Base-by-base conservation (phyloP, 2,329 filamentous ascomycete genomes). In the Chaetomiaceae sp. region DNA sequence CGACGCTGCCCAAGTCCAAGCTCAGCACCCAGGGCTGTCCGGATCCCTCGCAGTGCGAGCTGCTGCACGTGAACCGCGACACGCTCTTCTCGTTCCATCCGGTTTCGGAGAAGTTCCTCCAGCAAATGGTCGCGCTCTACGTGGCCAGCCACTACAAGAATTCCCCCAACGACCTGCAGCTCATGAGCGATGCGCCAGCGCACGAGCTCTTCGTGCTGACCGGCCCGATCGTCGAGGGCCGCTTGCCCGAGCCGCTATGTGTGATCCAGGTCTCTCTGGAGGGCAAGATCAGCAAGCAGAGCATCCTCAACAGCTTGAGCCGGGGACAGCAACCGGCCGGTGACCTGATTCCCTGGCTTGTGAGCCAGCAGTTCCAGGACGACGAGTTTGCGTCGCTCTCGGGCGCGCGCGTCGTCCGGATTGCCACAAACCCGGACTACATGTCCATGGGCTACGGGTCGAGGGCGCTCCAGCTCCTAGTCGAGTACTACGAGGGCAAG, bases 51-150 rank as follows among this genome's bases (percentile, higher is more conserved):
- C 81, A 93, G 64, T 98, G 93, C 65, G 84, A 98, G 67, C 79
- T 98, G 45, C 78, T 97, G 47, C 84, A 89, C 58, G 89, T 98
- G 59, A 98, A 97, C 69, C 85, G 93, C 46, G 93, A 98, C 68
- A 97, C 91, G 8, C 78, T 98, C 12, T 98, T 98, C 71, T 97
- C 91, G 11, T 98, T 94, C 73, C 93, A 98, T 60, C 88, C 90
- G 3, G 88, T 97, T 17, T 94, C 93, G 2, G 93, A 98, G 65
- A 93, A 90, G 62, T 97, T 98, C 69, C 70, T 98, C 45, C 93
- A 98, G 64, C 89, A 95, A 59, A 96, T 98, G 88, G 91, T 98
- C 68, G 89, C 90, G 1, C 78, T 98, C 2, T 98, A 97, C 59
- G 94, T 98, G 22, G 89, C 93, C 22, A 95, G 88, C 45, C 58